Conservation (phyloP, 1,284 basidiomycete species). For the Mixia osmundae region DNA sequence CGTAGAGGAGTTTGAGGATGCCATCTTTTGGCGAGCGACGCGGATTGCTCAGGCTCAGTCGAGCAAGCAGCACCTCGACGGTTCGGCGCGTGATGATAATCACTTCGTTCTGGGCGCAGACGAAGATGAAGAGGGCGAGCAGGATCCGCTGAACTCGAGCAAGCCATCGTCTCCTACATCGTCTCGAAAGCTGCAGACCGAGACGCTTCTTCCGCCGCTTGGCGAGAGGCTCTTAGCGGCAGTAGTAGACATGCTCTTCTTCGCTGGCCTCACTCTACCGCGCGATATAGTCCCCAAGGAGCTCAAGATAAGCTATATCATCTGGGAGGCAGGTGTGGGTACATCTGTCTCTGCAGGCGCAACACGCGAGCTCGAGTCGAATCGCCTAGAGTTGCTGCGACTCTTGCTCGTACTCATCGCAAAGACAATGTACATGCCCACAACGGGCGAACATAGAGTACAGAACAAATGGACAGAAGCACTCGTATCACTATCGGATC, state of each 20-base stretch:
- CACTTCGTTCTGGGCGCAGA: slow-evolving; percentile 36
- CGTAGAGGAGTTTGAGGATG: slow-evolving; percentile 10
- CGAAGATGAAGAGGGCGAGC: slow-evolving; percentile 24
- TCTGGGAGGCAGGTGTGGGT: slow-evolving; percentile 24
- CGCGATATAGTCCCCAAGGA: slow-evolving; percentile 32
- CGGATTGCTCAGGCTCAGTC: neutral
- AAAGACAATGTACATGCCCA: slow-evolving; percentile 57
- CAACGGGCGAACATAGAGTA: slow-evolving; percentile 50
- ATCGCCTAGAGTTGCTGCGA: slow-evolving; percentile 13
- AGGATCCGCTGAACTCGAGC: neutral
- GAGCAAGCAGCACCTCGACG: slow-evolving; percentile 1
- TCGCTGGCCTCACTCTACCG: slow-evolving; percentile 74
- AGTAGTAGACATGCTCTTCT: slow-evolving; percentile 53
- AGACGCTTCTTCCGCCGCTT: slow-evolving; percentile 17
- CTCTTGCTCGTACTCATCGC: slow-evolving; percentile 64
- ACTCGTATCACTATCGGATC: slow-evolving; percentile 11
- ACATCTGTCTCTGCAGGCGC: slow-evolving; percentile 3
- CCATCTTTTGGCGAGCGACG: slow-evolving; percentile 2
- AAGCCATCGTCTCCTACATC: slow-evolving; percentile 3
- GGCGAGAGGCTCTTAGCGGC: slow-evolving; percentile 5
- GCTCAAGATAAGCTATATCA: slow-evolving; percentile 62
- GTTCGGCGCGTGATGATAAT: slow-evolving; percentile 16
- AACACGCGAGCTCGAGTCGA: slow-evolving; percentile 2
- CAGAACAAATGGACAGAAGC: slow-evolving; percentile 43
- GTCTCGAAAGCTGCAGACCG: slow-evolving; percentile 8